Evolutionary conservation across 2,329 filamentous ascomycete genomes (phyloP).

Genomic region (Cadophora sp.): DNA sequence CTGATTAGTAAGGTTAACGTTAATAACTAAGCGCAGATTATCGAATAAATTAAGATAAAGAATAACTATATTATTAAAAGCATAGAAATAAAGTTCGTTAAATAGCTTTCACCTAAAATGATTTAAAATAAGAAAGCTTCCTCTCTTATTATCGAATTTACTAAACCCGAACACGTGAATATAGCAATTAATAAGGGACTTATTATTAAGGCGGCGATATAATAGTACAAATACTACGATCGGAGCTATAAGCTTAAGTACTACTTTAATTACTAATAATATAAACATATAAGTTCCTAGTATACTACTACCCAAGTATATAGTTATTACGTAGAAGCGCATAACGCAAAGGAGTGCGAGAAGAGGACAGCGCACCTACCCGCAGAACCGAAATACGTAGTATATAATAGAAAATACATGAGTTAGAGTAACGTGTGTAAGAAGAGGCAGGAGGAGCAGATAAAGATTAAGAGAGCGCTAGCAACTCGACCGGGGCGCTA

Average conservation of each 20-base stretch:
- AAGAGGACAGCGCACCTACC: background rate
- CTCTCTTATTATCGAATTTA: background rate
- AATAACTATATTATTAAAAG: background rate
- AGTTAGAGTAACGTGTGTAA: background rate
- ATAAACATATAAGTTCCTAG: background rate
- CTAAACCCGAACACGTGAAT: background rate
- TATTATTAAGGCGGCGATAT: background rate
- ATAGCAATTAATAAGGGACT: background rate
- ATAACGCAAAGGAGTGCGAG: background rate
- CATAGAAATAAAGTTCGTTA: background rate
- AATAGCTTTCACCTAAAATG: background rate
- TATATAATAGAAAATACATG: background rate
- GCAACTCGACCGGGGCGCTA: background rate
- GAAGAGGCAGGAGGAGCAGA: background rate
- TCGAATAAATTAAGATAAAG: background rate
- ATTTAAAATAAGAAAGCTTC: background rate
- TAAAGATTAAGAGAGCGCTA: background rate
- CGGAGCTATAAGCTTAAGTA: background rate
- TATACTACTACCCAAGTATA: background rate
- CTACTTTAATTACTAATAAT: background rate
- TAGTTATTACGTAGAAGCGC: background rate
- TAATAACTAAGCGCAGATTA: background rate
- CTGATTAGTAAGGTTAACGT: background rate
- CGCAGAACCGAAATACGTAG: background rate
- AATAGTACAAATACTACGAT: background rate